Evolutionary conservation across 352 stramenopile species (phyloP).

Genomic region (Phytopythium kandeliae): DNA sequence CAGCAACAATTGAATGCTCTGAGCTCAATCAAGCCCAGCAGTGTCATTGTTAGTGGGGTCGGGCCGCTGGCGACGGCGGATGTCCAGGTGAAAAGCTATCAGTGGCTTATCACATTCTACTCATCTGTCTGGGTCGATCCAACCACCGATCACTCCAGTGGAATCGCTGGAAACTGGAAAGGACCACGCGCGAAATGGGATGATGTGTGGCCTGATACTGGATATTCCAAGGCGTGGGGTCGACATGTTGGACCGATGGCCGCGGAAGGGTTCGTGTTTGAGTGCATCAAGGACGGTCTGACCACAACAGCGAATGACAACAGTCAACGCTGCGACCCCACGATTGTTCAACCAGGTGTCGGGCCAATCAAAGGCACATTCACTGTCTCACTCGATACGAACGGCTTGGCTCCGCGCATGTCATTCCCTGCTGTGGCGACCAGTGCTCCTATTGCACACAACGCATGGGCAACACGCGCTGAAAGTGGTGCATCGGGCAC

Average conservation of each 20-base stretch:
- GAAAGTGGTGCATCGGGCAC: slow-evolving; percentile 89
- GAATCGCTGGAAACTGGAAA: slow-evolving; percentile 91
- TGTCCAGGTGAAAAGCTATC: slow-evolving; percentile 83
- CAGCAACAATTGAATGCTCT: slow-evolving; percentile 91
- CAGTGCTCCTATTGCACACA: slow-evolving; percentile 88
- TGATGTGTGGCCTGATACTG: slow-evolving; percentile 88
- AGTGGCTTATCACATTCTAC: slow-evolving; percentile 91
- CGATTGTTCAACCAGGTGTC: slow-evolving; percentile 25
- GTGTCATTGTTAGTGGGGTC: slow-evolving; percentile 77
- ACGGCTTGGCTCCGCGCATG: slow-evolving; percentile 47
- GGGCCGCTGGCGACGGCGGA: slow-evolving; percentile 26
- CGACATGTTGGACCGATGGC: slow-evolving; percentile 92
- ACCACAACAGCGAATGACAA: slow-evolving; percentile 57
- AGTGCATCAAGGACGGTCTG: slow-evolving; percentile 58
- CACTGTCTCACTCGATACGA: slow-evolving; percentile 86
- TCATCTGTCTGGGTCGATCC: slow-evolving; percentile 92
- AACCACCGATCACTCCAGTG: slow-evolving; percentile 79
- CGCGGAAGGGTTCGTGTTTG: slow-evolving; percentile 26
- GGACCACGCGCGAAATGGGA: slow-evolving; percentile 67
- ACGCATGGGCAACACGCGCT: slow-evolving; percentile 85
- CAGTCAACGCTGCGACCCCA: slow-evolving; percentile 34
- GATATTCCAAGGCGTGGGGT: slow-evolving; percentile 95
- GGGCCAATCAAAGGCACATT: slow-evolving; percentile 92
- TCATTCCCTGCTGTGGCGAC: slow-evolving; percentile 47
- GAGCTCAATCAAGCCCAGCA: slow-evolving; percentile 88